A percentile compares a stretch with the other conserved stretches of the same genome.
Evolutionary conservation across 2,329 filamentous ascomycete genomes (phyloP).

Genomic region (Beauveria sp.): DNA sequence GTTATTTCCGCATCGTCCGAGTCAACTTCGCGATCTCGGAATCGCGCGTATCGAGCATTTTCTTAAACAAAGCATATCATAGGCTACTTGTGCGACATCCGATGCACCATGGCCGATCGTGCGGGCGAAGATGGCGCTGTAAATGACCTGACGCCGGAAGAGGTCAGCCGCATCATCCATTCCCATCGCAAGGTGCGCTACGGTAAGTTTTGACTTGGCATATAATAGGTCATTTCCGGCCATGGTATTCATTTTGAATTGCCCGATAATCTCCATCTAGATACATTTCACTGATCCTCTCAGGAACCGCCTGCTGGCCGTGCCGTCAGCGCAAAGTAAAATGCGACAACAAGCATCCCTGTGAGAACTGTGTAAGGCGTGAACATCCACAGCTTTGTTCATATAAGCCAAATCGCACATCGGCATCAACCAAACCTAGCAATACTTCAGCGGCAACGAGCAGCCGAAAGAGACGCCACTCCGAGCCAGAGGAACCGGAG

Average conservation of each 20-base stretch:
- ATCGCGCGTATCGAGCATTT: conserved; percentile 5
- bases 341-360: conserved; percentile 61
- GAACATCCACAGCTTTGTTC: conserved; percentile 59
- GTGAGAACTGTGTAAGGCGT: conserved; percentile 60
- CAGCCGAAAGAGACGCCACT: conserved; percentile 27
- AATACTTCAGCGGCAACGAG: conserved; percentile 20
- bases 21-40: conserved; percentile 19
- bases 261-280: neutral
- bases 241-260: neutral
- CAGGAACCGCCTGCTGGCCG: conserved; percentile 59
- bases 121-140: conserved; percentile 38
- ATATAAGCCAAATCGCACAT: conserved; percentile 54
- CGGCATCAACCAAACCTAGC: conserved; percentile 25
- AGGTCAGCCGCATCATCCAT: conserved; percentile 61
- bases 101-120: conserved; percentile 35
- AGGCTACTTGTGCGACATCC: neutral
- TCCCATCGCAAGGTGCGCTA: conserved; percentile 63
- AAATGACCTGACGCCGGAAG: conserved; percentile 55
- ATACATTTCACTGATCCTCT: neutral
- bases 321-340: conserved; percentile 62
- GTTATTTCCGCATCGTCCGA: conserved; percentile 14
- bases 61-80: neutral
- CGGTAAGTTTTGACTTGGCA: conserved; percentile 37
- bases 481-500: conserved; percentile 23
- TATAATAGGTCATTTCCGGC: neutral